These are phyloP conservation scores for Nicotiana tabacum DNA, from an alignment of 257 asterid species.

Conservation along the genomic window DNA sequence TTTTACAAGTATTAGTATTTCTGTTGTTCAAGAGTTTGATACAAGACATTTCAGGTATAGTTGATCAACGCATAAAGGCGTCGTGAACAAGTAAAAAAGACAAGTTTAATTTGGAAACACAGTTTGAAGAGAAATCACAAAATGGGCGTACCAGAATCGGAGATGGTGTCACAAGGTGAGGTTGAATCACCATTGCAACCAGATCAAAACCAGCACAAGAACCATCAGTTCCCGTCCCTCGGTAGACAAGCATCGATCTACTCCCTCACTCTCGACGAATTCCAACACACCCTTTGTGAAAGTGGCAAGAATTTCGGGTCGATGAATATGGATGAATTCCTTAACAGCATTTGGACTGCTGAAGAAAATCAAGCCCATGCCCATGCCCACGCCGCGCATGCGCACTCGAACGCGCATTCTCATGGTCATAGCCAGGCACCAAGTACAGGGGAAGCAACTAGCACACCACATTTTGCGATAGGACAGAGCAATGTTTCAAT, in stretches of 20 bases:
- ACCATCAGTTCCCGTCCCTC: constrained; percentile 19
- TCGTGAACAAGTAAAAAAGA: not conserved
- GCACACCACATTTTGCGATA: constrained; percentile 12
- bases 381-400: constrained; percentile 5
- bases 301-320: constrained; percentile 78
- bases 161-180: constrained; percentile 39
- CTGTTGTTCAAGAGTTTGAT: not conserved
- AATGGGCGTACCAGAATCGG: constrained; percentile 42
- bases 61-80: not conserved
- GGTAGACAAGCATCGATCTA: constrained; percentile 68
- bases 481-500: constrained; percentile 18
- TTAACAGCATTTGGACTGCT: constrained; percentile 85
- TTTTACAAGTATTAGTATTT: not conserved
- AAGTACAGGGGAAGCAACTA: not conserved
- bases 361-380: constrained; percentile 66
- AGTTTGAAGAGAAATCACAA: not conserved
- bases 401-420: constrained; percentile 2
- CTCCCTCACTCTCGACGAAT: constrained; percentile 79
- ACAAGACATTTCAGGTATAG: not conserved
- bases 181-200: constrained; percentile 32
- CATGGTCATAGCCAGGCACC: not conserved
- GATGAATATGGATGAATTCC: constrained; percentile 93
- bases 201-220: constrained; percentile 23
- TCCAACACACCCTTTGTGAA: constrained; percentile 58
- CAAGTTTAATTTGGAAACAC: not conserved